A percentile compares a stretch with the other conserved stretches of the same genome.
phyloP scores from a whole-genome alignment of 805 yeast species.

The Barnettozyma salicaria region DNA sequence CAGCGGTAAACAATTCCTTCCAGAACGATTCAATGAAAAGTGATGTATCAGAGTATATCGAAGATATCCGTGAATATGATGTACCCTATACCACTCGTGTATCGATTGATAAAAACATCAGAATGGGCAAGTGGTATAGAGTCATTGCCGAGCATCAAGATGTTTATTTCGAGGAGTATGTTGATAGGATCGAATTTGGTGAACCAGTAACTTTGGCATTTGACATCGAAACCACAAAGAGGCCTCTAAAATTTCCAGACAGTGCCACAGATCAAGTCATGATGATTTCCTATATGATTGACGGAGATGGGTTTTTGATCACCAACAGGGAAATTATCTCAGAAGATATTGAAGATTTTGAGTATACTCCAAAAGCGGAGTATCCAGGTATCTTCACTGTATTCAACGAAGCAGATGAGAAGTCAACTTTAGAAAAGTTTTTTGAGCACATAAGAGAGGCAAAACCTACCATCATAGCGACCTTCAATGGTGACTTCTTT shows the following conservation, averaged over 20 bases:
- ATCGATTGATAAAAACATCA: slow-evolving; percentile 77
- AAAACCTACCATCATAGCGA: slow-evolving; percentile 93
- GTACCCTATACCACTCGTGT: slow-evolving; percentile 97
- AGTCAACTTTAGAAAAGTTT: slow-evolving; percentile 63
- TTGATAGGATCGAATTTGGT: slow-evolving; percentile 84
- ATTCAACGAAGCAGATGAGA: slow-evolving; percentile 85
- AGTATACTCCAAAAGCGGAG: slow-evolving; percentile 96
- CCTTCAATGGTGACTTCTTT: slow-evolving; percentile 96
- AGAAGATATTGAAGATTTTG: slow-evolving; percentile 93
- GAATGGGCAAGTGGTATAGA: slow-evolving; percentile 95
- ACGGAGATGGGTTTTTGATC: slow-evolving; percentile 91
- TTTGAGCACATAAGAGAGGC: slow-evolving; percentile 87
- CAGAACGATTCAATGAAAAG: slow-evolving; percentile 18
- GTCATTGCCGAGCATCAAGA: slow-evolving; percentile 60
- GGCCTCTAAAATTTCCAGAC: slow-evolving; percentile 94
- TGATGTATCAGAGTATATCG: slow-evolving; percentile 61
- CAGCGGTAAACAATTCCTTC: slow-evolving; percentile 39
- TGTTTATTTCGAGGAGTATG: slow-evolving; percentile 49
- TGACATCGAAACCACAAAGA: slow-evolving; percentile 96
- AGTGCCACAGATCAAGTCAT: slow-evolving; percentile 84
- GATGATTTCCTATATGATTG: slow-evolving; percentile 99
- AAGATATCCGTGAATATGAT: slow-evolving; percentile 87
- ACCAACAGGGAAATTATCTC: slow-evolving; percentile 93
- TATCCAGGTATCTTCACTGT: slow-evolving; percentile 86
- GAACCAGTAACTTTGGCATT: slow-evolving; percentile 96